These are phyloP conservation scores for Solanum hybrid DNA, from an alignment of 305 asterid species.

Conservation along the genomic window DNA sequence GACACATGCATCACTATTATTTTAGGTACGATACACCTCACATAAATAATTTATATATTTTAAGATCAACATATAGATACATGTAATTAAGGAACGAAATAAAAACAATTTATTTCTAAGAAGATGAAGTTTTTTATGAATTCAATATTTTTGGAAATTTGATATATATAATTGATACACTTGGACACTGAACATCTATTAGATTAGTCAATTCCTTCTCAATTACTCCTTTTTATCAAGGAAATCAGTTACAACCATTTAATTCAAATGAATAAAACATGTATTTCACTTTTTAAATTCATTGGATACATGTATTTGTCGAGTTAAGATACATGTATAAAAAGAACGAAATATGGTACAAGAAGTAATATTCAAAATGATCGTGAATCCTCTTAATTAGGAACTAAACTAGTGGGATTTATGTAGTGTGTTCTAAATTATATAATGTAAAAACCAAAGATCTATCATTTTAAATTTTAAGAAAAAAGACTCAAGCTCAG, in stretches of 20 bases:
- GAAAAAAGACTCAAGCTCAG: too few species aligned
- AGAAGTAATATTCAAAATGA: neutral
- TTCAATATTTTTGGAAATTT: neutral
- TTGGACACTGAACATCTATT: neutral
- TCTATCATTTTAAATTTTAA: too few species aligned
- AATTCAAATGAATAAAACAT: too few species aligned
- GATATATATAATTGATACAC: neutral
- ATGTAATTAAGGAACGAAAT: neutral
- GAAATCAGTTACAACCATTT: too few species aligned
- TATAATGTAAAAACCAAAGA: too few species aligned
- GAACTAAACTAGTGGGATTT: too few species aligned
- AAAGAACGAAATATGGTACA: neutral
- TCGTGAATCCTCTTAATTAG: neutral
- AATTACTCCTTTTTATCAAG: neutral
- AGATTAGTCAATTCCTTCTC: too few species aligned
- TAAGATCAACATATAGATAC: neutral
- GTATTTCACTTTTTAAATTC: neutral
- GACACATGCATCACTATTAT: too few species aligned
- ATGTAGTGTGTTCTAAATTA: too few species aligned
- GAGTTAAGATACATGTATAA: too few species aligned
- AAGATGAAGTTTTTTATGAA: neutral
- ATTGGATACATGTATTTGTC: too few species aligned
- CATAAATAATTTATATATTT: too few species aligned
- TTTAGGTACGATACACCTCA: neutral
- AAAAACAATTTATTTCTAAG: neutral